Evolutionary conservation across 2,329 filamentous ascomycete species (phyloP).

Genomic region (Aspergillus alliaceus): DNA sequence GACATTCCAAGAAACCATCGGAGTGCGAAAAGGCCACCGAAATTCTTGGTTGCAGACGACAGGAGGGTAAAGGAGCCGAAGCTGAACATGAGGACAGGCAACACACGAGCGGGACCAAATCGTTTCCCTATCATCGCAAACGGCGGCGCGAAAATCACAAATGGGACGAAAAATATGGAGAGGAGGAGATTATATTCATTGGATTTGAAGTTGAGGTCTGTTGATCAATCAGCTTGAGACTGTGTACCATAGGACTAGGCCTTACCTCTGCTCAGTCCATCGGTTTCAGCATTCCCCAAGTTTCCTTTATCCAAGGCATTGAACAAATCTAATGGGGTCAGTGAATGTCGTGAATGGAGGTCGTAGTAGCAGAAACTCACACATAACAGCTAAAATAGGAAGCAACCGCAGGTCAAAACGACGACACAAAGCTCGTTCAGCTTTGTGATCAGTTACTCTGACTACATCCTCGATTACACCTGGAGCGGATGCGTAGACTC

Average conservation of each 20-base stretch:
- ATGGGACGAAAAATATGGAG: conserved; percentile 73
- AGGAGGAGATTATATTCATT: conserved; percentile 70
- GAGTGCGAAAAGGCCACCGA: conserved; percentile 65
- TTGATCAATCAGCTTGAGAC: conserved; percentile 1
- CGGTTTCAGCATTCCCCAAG: conserved; percentile 59
- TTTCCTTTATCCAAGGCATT: conserved; percentile 54
- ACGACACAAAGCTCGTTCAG: conserved; percentile 52
- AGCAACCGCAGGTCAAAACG: conserved; percentile 54
- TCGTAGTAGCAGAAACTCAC: conserved; percentile 22
- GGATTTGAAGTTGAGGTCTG: conserved; percentile 56
- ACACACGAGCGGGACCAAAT: conserved; percentile 62
- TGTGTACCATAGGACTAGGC: not conserved
- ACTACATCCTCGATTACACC: conserved; percentile 28
- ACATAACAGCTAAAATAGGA: conserved; percentile 62
- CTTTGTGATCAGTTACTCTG: conserved; percentile 44
- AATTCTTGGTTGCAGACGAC: conserved; percentile 57
- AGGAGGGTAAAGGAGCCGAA: conserved; percentile 68
- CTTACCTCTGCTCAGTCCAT: conserved; percentile 45
- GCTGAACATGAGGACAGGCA: conserved; percentile 67
- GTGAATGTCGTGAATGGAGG: too few relatives aligned
- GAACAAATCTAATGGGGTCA: conserved; percentile 50
- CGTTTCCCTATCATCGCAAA: conserved; percentile 68
- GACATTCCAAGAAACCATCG: conserved; percentile 70
- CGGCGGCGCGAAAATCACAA: conserved; percentile 68
- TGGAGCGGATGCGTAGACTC: conserved; percentile 11